A percentile compares a stretch with the other conserved stretches of the same genome.
These are phyloP conservation scores for Neurospora sp. DNA, from an alignment of 495 filamentous ascomycete species.

Conservation along the genomic window DNA sequence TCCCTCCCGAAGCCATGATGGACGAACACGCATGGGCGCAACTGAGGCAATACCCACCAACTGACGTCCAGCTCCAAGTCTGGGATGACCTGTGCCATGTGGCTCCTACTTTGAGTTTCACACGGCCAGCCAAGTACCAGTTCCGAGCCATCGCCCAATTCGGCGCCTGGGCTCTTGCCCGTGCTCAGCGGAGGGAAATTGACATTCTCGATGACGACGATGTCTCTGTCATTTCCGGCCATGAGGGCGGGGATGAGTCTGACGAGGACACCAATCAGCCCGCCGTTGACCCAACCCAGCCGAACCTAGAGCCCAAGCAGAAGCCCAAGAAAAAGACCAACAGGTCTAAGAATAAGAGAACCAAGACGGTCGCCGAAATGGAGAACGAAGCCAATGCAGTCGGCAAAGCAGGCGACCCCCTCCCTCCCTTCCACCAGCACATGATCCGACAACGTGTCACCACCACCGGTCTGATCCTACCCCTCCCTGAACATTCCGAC, in stretches of 20 bases:
- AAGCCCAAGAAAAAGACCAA: constrained; percentile 1
- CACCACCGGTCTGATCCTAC: constrained; percentile 59
- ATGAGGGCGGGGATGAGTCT: constrained; percentile 31
- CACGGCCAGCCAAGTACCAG: constrained; percentile 90
- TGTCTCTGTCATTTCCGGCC: constrained; percentile 60
- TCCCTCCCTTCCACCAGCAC: constrained; percentile 66
- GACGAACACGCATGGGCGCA: constrained; percentile 51
- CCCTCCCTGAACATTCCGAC: constrained; percentile 49
- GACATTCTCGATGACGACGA: constrained; percentile 72
- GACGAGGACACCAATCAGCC: constrained; percentile 13
- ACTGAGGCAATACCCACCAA: constrained; percentile 60
- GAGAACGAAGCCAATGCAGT: constrained; percentile 30
- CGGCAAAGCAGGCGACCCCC: constrained; percentile 70
- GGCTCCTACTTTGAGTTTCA: constrained; percentile 81
- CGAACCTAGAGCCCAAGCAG: not conserved
- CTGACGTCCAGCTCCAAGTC: constrained; percentile 90
- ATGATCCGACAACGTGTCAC: constrained; percentile 88
- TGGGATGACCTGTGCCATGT: constrained; percentile 95
- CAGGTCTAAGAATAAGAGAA: not conserved
- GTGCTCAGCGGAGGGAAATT: constrained; percentile 67
- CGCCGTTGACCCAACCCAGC: not conserved
- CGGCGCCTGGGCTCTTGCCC: constrained; percentile 77
- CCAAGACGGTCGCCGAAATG: not conserved
- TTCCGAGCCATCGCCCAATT: constrained; percentile 80
- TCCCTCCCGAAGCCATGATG: constrained; percentile 54